These are phyloP conservation scores for Thermothielavioides terrestris DNA, from an alignment of 495 filamentous ascomycete species.

Conservation along the genomic window DNA sequence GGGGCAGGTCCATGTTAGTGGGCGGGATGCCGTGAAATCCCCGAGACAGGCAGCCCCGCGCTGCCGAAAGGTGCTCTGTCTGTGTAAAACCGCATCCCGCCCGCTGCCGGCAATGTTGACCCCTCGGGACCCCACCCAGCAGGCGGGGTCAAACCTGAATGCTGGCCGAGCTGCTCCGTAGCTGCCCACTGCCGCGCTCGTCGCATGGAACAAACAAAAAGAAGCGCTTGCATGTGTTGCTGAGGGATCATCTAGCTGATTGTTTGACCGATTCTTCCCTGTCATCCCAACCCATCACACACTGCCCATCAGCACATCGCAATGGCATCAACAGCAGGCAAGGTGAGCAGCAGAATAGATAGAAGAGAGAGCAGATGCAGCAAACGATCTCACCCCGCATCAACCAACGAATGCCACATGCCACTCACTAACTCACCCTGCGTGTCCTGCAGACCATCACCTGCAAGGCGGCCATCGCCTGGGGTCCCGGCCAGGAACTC, in stretches of 20 bases:
- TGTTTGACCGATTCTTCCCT: too few species aligned
- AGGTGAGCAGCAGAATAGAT: slow-evolving; percentile 38
- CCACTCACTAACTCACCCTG: too few species aligned
- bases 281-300: neutral
- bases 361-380: too few species aligned
- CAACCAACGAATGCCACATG: too few species aligned
- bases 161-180: neutral
- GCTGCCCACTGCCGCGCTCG: too few species aligned
- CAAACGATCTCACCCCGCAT: slow-evolving; percentile 5
- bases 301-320: slow-evolving; percentile 4
- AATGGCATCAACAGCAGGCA: slow-evolving; percentile 43
- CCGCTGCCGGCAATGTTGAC: slow-evolving; percentile 7
- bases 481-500: slow-evolving; percentile 86
- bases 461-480: slow-evolving; percentile 86
- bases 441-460: slow-evolving; percentile 37
- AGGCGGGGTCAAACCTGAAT: slow-evolving; percentile 9
- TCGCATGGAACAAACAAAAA: neutral
- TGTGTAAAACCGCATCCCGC: neutral
- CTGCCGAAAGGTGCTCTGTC: neutral
- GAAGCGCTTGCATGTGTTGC: neutral
- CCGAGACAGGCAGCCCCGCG: slow-evolving; percentile 9
- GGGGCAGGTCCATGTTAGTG: neutral
- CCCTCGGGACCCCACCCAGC: slow-evolving; percentile 7
- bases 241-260: neutral
- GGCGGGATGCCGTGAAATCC: slow-evolving; percentile 27